phyloP scores from a whole-genome alignment of 768 basidiomycete species.

The Tulasnella sp. region DNA sequence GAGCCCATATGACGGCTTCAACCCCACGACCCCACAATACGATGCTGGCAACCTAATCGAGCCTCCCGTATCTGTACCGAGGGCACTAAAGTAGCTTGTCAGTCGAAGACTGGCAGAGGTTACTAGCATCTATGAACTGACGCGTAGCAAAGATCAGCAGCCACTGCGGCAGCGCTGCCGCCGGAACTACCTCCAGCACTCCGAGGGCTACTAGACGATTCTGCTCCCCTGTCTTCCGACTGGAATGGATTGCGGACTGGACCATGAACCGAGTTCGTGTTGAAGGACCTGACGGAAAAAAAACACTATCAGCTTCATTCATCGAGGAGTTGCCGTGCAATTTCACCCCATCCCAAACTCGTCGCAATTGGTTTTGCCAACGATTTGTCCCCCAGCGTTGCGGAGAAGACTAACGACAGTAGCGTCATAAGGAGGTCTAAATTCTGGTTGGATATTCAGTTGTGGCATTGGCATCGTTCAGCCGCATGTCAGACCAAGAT shows the following conservation, averaged over 20 bases:
- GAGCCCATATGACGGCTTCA: constrained; percentile 95
- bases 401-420: constrained; percentile 73
- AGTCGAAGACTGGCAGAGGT: not conserved
- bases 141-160: constrained; percentile 81
- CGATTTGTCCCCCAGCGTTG: constrained; percentile 64
- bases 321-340: not conserved
- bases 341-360: constrained; percentile 98
- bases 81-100: constrained; percentile 58
- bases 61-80: constrained; percentile 95
- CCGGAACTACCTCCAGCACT: constrained; percentile 94
- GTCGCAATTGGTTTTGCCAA: constrained; percentile 94
- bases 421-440: constrained; percentile 80
- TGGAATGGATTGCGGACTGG: constrained; percentile 77
- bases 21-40: constrained; percentile 88
- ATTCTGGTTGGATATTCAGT: constrained; percentile 53
- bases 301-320: constrained; percentile 4
- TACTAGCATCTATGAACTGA: constrained; percentile 49
- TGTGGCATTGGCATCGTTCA: not conserved
- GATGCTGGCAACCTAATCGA: constrained; percentile 91
- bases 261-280: constrained; percentile 71
- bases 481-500: constrained; percentile 28
- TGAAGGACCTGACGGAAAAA: constrained; percentile 63
- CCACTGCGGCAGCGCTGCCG: constrained; percentile 92
- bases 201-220: constrained; percentile 49
- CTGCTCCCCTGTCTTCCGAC: constrained; percentile 31